Base-by-base conservation (phyloP, 495 filamentous ascomycete species). In the Gamarada debralockiae region DNA sequence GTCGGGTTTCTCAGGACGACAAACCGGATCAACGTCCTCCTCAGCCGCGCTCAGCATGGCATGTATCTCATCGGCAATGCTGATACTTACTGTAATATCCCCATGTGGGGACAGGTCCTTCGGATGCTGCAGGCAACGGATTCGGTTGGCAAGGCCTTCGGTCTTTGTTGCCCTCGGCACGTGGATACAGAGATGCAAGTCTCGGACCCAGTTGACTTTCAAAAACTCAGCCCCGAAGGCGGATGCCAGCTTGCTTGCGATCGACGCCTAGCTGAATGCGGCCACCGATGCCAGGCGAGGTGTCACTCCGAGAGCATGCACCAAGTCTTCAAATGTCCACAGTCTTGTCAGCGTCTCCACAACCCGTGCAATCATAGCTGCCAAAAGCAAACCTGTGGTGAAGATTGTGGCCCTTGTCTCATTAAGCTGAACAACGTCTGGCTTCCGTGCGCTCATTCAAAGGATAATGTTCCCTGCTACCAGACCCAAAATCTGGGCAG, bases 21-120 rank as follows among this genome's bases (percentile, higher is more conserved):
- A 55, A 93, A 95, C 56, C 81, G 92, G 55, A 81, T 91, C 17
- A 92, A 90, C 22, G 92, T 96, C 25, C 86, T 61, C 18, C 73
- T 96, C 14, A 96, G 91, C 55, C 86, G 92, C 21, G 92, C 92
- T 9, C 79, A 79, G 37, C 72, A 81, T 15, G 91, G 92, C 0
- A 81, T 96, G 51, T 97, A 89, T 62, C 74, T 96, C 15, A 95
- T 96, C 56, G 92, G 92, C 2, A 89, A 95, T 57, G 24, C 44
- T 18, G 41, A 50, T 29, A 57, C 46, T 29, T 47, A 46, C 22
- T 47, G 42, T 8, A 44, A 48, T 29, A 41, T 46, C 18, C 25
- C 20, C 33, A 61, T 40, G 52, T 56, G 49, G 53, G 15, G 23
- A 4, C 33, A 50, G 3, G 79, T 79, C 13, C 58, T 70, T 4